phyloP scores from a whole-genome alignment of 192 early-diverging fungal species.

The Podila minutissima region DNA sequence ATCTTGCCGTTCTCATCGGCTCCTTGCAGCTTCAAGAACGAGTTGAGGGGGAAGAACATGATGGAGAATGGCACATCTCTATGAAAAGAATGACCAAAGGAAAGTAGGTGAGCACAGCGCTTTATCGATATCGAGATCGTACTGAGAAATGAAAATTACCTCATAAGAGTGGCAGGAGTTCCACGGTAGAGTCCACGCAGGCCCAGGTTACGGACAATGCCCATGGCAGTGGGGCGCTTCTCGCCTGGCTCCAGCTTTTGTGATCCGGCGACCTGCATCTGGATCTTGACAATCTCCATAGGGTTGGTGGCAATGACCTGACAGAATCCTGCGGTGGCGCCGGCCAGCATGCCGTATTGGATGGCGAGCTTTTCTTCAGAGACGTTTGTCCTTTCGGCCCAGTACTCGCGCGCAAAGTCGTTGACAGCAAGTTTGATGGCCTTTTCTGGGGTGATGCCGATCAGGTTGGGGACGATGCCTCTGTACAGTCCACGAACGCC shows the following conservation, averaged over 20 bases:
- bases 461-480: constrained; percentile 58
- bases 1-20: constrained; percentile 51
- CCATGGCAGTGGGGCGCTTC: constrained; percentile 34
- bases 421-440: constrained; percentile 69
- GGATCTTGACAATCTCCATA: constrained; percentile 70
- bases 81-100: background rate
- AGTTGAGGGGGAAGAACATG: constrained; percentile 62
- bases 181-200: constrained; percentile 58
- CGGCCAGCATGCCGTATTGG: constrained; percentile 58
- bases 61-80: constrained; percentile 66
- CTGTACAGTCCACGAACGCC: constrained; percentile 58
- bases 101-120: too few relatives aligned
- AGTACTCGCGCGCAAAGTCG: constrained; percentile 57
- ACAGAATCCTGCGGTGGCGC: constrained; percentile 62
- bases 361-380: constrained; percentile 50
- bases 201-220: constrained; percentile 55
- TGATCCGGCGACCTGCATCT: constrained; percentile 57
- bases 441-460: constrained; percentile 67
- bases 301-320: constrained; percentile 68
- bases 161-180: constrained; percentile 55
- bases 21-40: constrained; percentile 50
- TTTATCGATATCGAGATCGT: background rate
- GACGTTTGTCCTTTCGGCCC: constrained; percentile 39
- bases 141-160: constrained; percentile 4
- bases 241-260: constrained; percentile 30